A percentile compares a stretch with the other conserved stretches of the same genome.
Evolutionary conservation across 116 monocot species (phyloP).

Genomic region (Zostera marina): DNA sequence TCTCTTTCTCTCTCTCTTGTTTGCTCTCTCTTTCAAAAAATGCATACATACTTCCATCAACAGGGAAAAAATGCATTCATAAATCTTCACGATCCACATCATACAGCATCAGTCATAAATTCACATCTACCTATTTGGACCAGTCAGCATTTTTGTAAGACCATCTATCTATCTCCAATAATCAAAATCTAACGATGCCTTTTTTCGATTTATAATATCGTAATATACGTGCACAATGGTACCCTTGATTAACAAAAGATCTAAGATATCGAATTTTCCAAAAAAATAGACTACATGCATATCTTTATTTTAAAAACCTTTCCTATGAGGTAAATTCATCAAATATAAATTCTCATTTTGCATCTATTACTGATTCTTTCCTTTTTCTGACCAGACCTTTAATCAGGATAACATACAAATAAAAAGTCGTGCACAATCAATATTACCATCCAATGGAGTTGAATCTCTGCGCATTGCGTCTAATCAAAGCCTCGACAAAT

Average conservation of each 20-base stretch:
- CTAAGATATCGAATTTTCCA: no score
- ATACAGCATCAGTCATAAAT: no score
- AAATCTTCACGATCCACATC: no score
- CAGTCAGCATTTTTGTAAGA: no score
- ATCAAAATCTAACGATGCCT: no score
- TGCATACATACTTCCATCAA: background rate
- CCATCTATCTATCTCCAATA: no score
- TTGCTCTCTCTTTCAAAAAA: background rate
- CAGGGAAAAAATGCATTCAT: background rate
- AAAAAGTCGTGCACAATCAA: slow-evolving; percentile 4
- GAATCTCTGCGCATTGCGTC: slow-evolving; percentile 14
- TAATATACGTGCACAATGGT: no score
- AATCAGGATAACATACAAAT: slow-evolving; percentile 21
- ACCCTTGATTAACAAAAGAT: no score
- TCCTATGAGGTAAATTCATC: background rate
- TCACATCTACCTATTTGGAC: no score
- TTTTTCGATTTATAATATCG: no score
- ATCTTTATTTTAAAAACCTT: background rate
- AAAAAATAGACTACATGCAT: background rate
- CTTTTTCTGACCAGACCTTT: background rate
- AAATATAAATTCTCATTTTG: background rate
- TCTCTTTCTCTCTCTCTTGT: background rate
- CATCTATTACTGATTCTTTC: background rate
- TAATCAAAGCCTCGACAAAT: slow-evolving; percentile 25
- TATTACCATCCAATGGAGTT: slow-evolving; percentile 24